These are phyloP conservation scores for Passalora sequoiae DNA, from an alignment of 2,329 filamentous ascomycete species.

Conservation along the genomic window DNA sequence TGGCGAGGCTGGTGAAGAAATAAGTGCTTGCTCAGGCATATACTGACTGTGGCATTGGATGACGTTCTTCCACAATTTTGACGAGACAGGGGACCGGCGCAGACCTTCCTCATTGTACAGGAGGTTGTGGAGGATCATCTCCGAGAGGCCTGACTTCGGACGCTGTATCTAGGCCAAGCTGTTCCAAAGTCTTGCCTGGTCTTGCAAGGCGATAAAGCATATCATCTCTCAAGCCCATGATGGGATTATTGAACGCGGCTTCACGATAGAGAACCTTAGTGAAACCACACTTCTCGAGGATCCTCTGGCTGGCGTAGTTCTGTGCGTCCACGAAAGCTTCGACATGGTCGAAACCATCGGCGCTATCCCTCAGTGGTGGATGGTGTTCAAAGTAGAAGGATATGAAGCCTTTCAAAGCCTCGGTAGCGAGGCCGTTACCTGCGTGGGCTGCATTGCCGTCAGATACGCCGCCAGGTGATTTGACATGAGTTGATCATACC, in stretches of 20 bases:
- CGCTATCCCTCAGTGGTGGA: slow-evolving; percentile 23
- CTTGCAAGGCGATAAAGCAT: slow-evolving; percentile 33
- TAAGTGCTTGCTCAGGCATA: no score
- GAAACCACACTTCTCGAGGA: slow-evolving; percentile 56
- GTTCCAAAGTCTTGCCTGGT: slow-evolving; percentile 25
- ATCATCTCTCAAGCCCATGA: slow-evolving; percentile 36
- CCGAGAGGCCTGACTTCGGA: slow-evolving; percentile 2
- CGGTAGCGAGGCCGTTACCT: slow-evolving; percentile 42
- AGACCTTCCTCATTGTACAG: slow-evolving; percentile 13
- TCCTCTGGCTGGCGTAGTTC: slow-evolving; percentile 52
- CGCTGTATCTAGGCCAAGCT: slow-evolving; percentile 17
- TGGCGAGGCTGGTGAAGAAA: no score
- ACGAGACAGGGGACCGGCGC: no score
- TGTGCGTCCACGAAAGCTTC: slow-evolving; percentile 45
- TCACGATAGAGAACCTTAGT: neutral
- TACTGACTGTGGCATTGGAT: no score
- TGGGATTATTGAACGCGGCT: slow-evolving; percentile 20
- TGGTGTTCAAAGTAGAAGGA: slow-evolving; percentile 39
- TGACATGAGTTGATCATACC: slow-evolving; percentile 20
- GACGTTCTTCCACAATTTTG: no score
- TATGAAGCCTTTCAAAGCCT: slow-evolving; percentile 41
- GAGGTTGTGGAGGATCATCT: slow-evolving; percentile 12
- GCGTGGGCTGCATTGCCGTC: slow-evolving; percentile 15
- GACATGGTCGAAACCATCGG: slow-evolving; percentile 34
- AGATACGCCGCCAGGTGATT: neutral